Conservation (phyloP, 768 basidiomycete species). For the Kwoniella botswanensis region DNA sequence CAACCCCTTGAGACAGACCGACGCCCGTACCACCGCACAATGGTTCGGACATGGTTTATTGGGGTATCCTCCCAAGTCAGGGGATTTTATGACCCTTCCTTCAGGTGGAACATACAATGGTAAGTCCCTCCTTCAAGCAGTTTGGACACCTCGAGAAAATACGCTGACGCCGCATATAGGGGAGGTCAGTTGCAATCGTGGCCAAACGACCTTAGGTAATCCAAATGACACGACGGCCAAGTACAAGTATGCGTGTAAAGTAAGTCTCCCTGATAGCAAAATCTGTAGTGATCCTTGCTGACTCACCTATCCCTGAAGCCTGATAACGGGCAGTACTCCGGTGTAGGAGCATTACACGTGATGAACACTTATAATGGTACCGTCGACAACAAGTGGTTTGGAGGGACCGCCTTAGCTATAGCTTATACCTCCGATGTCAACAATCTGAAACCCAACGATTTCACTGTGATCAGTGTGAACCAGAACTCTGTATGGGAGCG, state of each 20-base stretch:
- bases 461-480: conserved; percentile 75
- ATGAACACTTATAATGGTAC: conserved; percentile 32
- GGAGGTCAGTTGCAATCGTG: conserved; percentile 29
- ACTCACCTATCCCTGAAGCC: background rate
- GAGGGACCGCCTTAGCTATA: conserved; percentile 66
- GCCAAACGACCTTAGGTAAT: conserved; percentile 17
- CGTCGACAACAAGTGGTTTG: conserved; percentile 35
- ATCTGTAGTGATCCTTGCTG: background rate
- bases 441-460: conserved; percentile 69
- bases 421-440: conserved; percentile 72
- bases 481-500: conserved; percentile 76
- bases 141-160: no score
- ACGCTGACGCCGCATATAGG: conserved; percentile 2
- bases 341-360: conserved; percentile 37
- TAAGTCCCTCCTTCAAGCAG: conserved; percentile 12
- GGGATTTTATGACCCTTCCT: conserved; percentile 42
- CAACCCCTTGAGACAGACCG: conserved; percentile 29
- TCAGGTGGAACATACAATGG: conserved; percentile 43
- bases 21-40: conserved; percentile 29
- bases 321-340: conserved; percentile 1
- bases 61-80: conserved; percentile 41
- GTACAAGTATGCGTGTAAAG: conserved; percentile 23
- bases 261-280: conserved; percentile 2
- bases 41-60: conserved; percentile 48
- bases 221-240: conserved; percentile 6